phyloP scores from a whole-genome alignment of 345 rosid species.

The Pugionium cornutum region DNA sequence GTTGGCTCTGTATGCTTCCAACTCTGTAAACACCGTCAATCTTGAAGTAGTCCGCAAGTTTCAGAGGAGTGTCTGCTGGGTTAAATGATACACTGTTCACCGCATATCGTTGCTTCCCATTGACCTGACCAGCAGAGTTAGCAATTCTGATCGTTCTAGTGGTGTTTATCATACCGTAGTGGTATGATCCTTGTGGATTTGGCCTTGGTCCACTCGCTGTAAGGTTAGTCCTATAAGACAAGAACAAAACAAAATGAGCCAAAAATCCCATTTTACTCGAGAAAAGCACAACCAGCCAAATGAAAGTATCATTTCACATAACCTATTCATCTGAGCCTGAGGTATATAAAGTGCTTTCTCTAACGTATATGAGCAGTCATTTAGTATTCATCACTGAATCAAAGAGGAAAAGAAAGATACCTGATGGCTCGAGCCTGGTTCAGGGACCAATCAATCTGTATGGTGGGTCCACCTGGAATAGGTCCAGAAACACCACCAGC shows the following conservation, averaged over 20 bases:
- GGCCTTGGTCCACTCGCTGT: conserved; percentile 99
- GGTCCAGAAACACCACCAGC: conserved; percentile 76
- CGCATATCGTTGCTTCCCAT: conserved; percentile 86
- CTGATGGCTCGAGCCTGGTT: conserved; percentile 95
- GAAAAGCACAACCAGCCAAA: not conserved
- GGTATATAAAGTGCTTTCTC: not conserved
- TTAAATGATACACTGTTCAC: conserved; percentile 79
- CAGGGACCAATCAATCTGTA: conserved; percentile 81
- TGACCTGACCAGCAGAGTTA: conserved; percentile 79
- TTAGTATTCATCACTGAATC: not conserved
- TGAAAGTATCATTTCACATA: not conserved
- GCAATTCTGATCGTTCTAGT: conserved; percentile 68
- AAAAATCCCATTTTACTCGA: not conserved
- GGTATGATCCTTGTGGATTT: conserved; percentile 98
- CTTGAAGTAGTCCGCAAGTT: conserved; percentile 85
- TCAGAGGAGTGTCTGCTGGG: conserved; percentile 83
- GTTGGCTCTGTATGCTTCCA: conserved; percentile 66
- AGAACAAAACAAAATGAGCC: conserved; percentile 16
- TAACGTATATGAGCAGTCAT: not conserved
- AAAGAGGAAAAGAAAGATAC: conserved; percentile 30
- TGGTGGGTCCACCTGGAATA: conserved; percentile 89
- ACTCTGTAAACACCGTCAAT: conserved; percentile 77
- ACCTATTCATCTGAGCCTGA: not conserved
- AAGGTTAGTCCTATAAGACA: conserved; percentile 70
- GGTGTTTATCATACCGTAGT: conserved; percentile 83